Percentiles rank a stretch among this genome's conserved stretches.
These are phyloP conservation scores for Clathrospora elynae DNA, from an alignment of 2,329 filamentous ascomycete genomes.

Conservation along the genomic window DNA sequence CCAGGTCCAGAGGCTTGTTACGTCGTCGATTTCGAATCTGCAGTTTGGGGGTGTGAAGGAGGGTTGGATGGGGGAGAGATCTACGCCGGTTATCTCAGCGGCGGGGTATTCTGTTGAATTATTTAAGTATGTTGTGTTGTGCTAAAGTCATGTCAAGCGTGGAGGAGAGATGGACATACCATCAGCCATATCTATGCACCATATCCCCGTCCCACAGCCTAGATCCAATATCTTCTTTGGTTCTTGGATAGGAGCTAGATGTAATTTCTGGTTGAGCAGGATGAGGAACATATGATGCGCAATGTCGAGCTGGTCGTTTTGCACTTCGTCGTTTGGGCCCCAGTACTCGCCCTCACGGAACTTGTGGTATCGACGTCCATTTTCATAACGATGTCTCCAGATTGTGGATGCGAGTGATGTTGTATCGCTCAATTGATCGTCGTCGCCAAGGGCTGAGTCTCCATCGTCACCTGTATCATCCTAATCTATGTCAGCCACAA, in stretches of 20 bases:
- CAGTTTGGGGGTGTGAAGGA: slow-evolving; percentile 52
- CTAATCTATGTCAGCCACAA: slow-evolving; percentile 6
- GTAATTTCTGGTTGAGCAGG: slow-evolving; percentile 29
- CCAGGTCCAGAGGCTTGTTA: slow-evolving; percentile 48
- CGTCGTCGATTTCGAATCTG: slow-evolving; percentile 54
- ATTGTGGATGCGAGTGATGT: slow-evolving; percentile 41
- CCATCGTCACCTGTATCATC: slow-evolving; percentile 20
- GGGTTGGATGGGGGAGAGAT: slow-evolving; percentile 56
- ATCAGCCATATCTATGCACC: slow-evolving; percentile 37
- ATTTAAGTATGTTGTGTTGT: background rate
- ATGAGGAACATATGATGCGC: slow-evolving; percentile 36
- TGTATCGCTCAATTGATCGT: slow-evolving; percentile 34
- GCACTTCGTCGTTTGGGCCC: slow-evolving; percentile 39
- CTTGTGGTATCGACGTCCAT: slow-evolving; percentile 43
- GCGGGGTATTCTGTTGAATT: slow-evolving; percentile 21
- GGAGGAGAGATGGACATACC: slow-evolving; percentile 8
- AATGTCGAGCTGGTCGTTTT: slow-evolving; percentile 38
- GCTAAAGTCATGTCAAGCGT: background rate
- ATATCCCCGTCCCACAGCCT: slow-evolving; percentile 38
- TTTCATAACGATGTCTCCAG: slow-evolving; percentile 37
- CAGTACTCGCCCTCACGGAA: slow-evolving; percentile 41
- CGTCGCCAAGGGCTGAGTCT: slow-evolving; percentile 29
- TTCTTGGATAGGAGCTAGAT: slow-evolving; percentile 30
- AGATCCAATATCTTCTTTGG: slow-evolving; percentile 30
- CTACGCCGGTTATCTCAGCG: slow-evolving; percentile 53